Evolutionary conservation across 106 monocot species (phyloP), one percentile per base, ranked within the genome.

Genomic region (Agapanthus africanus): DNA sequence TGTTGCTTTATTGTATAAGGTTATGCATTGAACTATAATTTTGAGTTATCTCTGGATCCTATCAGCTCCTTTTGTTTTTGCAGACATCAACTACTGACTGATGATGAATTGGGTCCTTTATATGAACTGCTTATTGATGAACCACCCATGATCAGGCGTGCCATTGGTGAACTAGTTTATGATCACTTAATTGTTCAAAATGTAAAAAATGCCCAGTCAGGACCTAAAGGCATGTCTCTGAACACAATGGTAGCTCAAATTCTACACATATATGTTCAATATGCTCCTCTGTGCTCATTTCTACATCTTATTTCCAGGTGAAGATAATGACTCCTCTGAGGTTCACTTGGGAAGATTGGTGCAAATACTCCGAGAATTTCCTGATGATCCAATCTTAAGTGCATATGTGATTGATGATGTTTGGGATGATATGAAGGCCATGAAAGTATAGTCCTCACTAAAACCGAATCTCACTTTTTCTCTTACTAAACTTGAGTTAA

Each of bases 361-460:
- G 70, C 92, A 97, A 62, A 97, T 97, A 77, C 72, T 97, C 37
- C 71, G 92, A 73, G 97, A 92, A 76, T 97, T 97, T 85, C 86
- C 97, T 69, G 82, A 86, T 80, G 97, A 97, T 73, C 89, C 89
- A 33, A 88, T 97, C 40, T 70, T 97, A 33, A 86, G 77, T 85
- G 72, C 92, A 32, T 97, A 97, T 61, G 97, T 97, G 14, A 90
- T 97, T 77, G 97, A 97, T 87, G 97, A 97, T 84, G 79, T 97
- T 67, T 97, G 97, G 97, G 97, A 97, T 75, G 97, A 97, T 47
- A 97, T 97, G 97, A 97, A 92, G 67, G 97, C 97, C 37, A 87
- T 89, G 87, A 97, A 87, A 79, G 97, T 97, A 86, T 64, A 23
- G 38, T 74, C 41, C 37, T 76, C 2, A 47, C 34, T 42, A 40